Evolutionary conservation across 75 land plant genomes (phyloP).

Genomic region (Pinus albicaulis): DNA sequence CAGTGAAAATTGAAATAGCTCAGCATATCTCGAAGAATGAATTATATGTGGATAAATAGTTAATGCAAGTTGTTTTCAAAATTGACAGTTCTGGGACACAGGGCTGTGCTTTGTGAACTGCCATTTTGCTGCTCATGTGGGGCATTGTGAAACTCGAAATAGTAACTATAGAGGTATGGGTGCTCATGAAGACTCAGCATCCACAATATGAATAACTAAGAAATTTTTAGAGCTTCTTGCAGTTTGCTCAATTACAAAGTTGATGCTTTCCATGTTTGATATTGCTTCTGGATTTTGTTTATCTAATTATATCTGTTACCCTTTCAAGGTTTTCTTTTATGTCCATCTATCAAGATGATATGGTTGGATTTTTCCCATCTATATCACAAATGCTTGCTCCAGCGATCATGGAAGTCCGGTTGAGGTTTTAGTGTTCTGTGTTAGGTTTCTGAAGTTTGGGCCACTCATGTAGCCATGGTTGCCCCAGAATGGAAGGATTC

Average conservation of each 20-base stretch:
- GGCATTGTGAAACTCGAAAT: constrained; percentile 43
- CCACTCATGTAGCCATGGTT: no score
- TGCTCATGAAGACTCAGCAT: not conserved
- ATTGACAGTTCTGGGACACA: constrained; percentile 50
- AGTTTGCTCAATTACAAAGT: constrained; percentile 2
- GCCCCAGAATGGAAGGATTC: no score
- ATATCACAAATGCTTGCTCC: no score
- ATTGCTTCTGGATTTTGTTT: not conserved
- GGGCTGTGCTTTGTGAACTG: constrained; percentile 50
- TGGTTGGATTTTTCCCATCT: not conserved
- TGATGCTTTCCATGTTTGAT: constrained; percentile 1
- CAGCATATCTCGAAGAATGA: constrained; percentile 4
- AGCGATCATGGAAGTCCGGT: no score
- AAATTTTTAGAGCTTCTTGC: not conserved
- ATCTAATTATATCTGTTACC: not conserved
- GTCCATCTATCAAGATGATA: not conserved
- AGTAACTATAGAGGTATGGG: constrained; percentile 12
- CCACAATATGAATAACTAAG: not conserved
- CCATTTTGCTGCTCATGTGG: constrained; percentile 55
- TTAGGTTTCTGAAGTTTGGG: no score
- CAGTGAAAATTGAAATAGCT: constrained; percentile 1
- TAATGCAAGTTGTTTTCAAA: not conserved
- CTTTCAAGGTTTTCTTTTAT: not conserved
- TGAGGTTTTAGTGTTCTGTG: no score
- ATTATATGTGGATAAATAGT: not conserved